Evolutionary conservation across 2,329 filamentous ascomycete genomes (phyloP).

Genomic region (Tolypocladium sp.): DNA sequence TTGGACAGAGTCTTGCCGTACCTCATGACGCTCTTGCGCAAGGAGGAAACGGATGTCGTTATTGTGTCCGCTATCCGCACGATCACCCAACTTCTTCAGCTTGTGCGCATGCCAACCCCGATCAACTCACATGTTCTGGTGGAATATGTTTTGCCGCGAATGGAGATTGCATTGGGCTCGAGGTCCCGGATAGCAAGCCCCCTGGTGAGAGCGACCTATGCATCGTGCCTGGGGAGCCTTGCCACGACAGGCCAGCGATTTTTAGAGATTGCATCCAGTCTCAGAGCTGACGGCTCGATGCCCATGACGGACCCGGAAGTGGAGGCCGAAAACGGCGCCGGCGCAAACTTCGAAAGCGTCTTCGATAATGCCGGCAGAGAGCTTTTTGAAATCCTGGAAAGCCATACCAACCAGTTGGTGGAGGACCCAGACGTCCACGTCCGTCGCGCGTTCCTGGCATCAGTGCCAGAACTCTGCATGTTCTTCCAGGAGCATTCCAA

Average conservation of each 20-base stretch:
- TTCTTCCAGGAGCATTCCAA: slow-evolving; percentile 93
- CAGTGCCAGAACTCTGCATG: slow-evolving; percentile 83
- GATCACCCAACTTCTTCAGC: slow-evolving; percentile 77
- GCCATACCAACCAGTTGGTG: slow-evolving; percentile 79
- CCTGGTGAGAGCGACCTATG: slow-evolving; percentile 81
- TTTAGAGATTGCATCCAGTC: slow-evolving; percentile 81
- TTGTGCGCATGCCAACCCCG: slow-evolving; percentile 80
- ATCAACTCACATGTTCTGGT: slow-evolving; percentile 62
- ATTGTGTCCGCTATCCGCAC: slow-evolving; percentile 78
- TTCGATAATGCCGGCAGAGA: slow-evolving; percentile 84
- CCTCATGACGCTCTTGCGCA: slow-evolving; percentile 64
- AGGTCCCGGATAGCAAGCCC: slow-evolving; percentile 43
- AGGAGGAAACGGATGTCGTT: slow-evolving; percentile 75
- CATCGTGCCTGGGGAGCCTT: slow-evolving; percentile 81
- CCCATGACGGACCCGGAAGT: slow-evolving; percentile 69
- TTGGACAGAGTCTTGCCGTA: slow-evolving; percentile 89
- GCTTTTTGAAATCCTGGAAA: slow-evolving; percentile 74
- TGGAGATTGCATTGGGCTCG: slow-evolving; percentile 44
- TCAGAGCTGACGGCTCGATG: slow-evolving; percentile 75
- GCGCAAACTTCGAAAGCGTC: slow-evolving; percentile 67
- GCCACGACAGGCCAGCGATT: slow-evolving; percentile 79
- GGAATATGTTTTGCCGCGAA: slow-evolving; percentile 57
- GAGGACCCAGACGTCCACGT: slow-evolving; percentile 82
- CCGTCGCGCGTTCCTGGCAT: slow-evolving; percentile 81
- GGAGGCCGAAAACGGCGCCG: slow-evolving; percentile 59